These are phyloP conservation scores for Hyaloscypha bicolor DNA, from an alignment of 495 filamentous ascomycete genomes.

Conservation along the genomic window DNA sequence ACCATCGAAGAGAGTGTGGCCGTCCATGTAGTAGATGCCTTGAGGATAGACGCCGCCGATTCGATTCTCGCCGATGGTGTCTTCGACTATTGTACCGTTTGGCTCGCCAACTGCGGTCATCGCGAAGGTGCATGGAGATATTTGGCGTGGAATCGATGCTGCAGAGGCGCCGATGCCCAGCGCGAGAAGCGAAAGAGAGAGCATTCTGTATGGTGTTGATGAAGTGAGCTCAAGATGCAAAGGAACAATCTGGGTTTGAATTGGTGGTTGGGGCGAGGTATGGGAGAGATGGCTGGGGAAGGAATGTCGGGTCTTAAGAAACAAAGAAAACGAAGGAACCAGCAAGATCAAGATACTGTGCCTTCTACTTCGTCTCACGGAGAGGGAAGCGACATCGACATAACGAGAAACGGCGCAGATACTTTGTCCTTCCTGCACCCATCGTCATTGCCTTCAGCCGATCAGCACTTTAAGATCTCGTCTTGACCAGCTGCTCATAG, in stretches of 20 bases:
- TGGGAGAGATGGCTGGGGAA: background rate
- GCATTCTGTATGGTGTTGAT: slow-evolving; percentile 8
- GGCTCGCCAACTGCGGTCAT: slow-evolving; percentile 22
- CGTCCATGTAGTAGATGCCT: slow-evolving; percentile 18
- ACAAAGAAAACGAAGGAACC: background rate
- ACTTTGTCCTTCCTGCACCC: background rate
- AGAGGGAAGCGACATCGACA: background rate
- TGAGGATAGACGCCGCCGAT: slow-evolving; percentile 28
- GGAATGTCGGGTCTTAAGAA: slow-evolving; percentile 5
- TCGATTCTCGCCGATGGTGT: slow-evolving; percentile 24
- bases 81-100: slow-evolving; percentile 21
- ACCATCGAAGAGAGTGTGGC: slow-evolving; percentile 15
- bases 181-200: slow-evolving; percentile 10
- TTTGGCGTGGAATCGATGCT: slow-evolving; percentile 12
- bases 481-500: background rate
- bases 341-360: background rate
- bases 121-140: slow-evolving; percentile 28
- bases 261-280: background rate
- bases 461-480: background rate
- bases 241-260: background rate
- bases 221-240: background rate
- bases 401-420: background rate
- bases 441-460: slow-evolving; percentile 5
- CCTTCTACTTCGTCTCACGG: background rate
- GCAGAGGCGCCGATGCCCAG: slow-evolving; percentile 15